Conservation (phyloP, 108 stramenopile genomes). For the Cyclotella baltica region DNA sequence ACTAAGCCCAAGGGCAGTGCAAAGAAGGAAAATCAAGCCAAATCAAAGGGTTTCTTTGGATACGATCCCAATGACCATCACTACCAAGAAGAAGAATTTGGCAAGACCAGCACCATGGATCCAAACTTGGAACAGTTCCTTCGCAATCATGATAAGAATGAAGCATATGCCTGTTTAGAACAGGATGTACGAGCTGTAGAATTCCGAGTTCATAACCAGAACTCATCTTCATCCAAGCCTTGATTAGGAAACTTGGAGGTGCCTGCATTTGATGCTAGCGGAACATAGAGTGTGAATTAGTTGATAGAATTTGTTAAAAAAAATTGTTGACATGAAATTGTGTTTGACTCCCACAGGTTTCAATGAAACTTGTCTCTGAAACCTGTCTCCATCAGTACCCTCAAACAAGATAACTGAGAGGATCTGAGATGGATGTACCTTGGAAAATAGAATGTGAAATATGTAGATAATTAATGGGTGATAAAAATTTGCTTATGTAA, state of each 20-base stretch:
- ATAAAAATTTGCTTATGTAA: no score
- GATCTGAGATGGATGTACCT: no score
- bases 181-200: constrained; percentile 4
- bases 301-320: no score
- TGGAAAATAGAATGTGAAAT: constrained; percentile 4
- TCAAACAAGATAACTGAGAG: neutral
- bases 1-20: no score
- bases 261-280: no score
- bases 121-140: constrained; percentile 2
- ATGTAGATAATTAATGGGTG: no score
- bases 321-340: no score
- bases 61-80: neutral
- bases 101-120: neutral
- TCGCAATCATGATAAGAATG: neutral
- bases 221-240: neutral
- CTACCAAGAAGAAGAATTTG: neutral
- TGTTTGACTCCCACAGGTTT: no score
- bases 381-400: no score
- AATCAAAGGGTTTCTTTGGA: neutral
- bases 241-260: no score
- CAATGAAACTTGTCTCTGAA: no score
- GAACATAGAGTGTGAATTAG: no score
- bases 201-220: neutral
- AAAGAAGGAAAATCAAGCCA: neutral
- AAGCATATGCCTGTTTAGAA: neutral